phyloP scores from a whole-genome alignment of 2,329 filamentous ascomycete species.

The Trichoderma koningii region DNA sequence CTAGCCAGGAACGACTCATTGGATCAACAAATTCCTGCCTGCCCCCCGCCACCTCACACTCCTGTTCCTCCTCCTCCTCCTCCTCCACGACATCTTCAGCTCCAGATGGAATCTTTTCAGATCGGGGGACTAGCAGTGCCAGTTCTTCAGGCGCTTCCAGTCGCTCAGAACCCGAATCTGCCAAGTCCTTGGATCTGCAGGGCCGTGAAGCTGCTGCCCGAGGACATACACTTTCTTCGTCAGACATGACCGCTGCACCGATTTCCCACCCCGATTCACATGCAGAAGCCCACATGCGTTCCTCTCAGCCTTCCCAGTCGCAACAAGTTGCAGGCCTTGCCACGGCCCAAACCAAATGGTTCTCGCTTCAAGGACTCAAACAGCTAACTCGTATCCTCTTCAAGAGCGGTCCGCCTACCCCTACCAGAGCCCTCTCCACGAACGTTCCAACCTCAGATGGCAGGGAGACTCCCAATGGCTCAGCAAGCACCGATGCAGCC shows the following conservation, averaged over 20 bases:
- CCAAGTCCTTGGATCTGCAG: slow-evolving; percentile 21
- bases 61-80: slow-evolving; percentile 44
- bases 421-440: slow-evolving; percentile 79
- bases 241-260: slow-evolving; percentile 6
- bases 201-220: slow-evolving; percentile 17
- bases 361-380: slow-evolving; percentile 69
- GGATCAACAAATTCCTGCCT: slow-evolving; percentile 46
- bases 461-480: slow-evolving; percentile 45
- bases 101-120: slow-evolving; percentile 35
- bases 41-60: slow-evolving; percentile 55
- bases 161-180: slow-evolving; percentile 17
- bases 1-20: slow-evolving; percentile 19
- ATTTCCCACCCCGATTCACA: slow-evolving; percentile 18
- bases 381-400: slow-evolving; percentile 82
- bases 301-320: slow-evolving; percentile 43
- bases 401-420: slow-evolving; percentile 93
- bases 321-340: slow-evolving; percentile 50
- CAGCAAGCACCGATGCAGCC: slow-evolving; percentile 35
- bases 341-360: slow-evolving; percentile 52
- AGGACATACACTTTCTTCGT: background rate
- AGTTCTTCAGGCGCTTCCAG: slow-evolving; percentile 31
- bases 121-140: slow-evolving; percentile 32
- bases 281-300: slow-evolving; percentile 29
- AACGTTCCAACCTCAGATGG: slow-evolving; percentile 54
- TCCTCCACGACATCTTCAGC: slow-evolving; percentile 40